Conservation (phyloP, 306 rosid genomes). For the Potentilla sterilis region DNA sequence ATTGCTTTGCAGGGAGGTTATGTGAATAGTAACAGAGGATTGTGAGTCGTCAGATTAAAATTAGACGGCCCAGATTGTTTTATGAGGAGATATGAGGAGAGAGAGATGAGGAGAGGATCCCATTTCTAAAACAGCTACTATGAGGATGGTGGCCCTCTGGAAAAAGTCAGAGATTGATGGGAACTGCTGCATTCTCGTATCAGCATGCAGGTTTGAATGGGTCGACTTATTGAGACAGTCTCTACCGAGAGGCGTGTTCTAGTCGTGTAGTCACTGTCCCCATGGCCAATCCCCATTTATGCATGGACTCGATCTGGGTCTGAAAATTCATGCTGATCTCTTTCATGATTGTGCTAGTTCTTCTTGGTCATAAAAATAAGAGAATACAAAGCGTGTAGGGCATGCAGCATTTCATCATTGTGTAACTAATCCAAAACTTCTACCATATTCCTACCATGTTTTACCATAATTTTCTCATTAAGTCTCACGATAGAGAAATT, state of each 20-base stretch:
- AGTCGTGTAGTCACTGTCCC: slow-evolving; percentile 52
- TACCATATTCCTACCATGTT: not conserved
- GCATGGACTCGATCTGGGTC: slow-evolving; percentile 39
- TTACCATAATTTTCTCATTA: not conserved
- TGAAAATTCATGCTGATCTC: slow-evolving; percentile 30
- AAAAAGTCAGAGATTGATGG: not conserved
- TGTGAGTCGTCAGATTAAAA: too few relatives aligned
- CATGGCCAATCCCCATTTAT: not conserved
- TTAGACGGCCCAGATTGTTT: too few relatives aligned
- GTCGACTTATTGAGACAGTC: not conserved
- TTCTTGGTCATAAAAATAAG: slow-evolving; percentile 39
- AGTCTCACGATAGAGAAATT: not conserved
- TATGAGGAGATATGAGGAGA: too few relatives aligned
- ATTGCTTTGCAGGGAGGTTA: too few relatives aligned
- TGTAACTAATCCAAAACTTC: too few relatives aligned
- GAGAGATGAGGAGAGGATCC: too few relatives aligned
- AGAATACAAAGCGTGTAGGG: slow-evolving; percentile 33
- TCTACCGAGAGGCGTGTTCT: not conserved
- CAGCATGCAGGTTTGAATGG: slow-evolving; percentile 1
- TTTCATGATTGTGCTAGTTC: slow-evolving; percentile 43
- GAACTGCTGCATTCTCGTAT: slow-evolving; percentile 7
- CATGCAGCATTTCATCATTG: slow-evolving; percentile 23
- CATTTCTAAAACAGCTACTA: not conserved
- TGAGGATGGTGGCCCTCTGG: not conserved
- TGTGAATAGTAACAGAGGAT: too few relatives aligned